Percentiles rank a stretch among this genome's conserved stretches.
Conservation (phyloP, 148 eudicot species). For the Chenopodium formosanum region DNA sequence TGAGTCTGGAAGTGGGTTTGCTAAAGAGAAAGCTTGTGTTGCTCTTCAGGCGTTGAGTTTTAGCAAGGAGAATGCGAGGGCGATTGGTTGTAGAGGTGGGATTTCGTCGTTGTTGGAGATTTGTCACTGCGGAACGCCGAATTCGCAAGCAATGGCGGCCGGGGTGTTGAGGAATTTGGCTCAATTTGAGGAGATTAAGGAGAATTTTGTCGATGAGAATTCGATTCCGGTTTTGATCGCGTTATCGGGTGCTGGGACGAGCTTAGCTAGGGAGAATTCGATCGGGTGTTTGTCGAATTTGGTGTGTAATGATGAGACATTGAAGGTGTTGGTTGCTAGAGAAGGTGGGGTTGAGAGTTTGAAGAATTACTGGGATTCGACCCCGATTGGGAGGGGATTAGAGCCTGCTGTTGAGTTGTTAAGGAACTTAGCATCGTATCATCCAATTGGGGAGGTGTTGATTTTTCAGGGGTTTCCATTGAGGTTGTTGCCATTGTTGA, state of each 20-base stretch:
- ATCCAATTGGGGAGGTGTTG: slow-evolving; percentile 48
- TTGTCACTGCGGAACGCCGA: slow-evolving; percentile 72
- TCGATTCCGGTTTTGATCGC: slow-evolving; percentile 52
- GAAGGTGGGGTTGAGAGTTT: slow-evolving; percentile 73
- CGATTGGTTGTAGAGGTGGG: slow-evolving; percentile 84
- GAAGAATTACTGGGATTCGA: slow-evolving; percentile 71
- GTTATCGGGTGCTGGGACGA: slow-evolving; percentile 59
- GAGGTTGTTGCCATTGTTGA: slow-evolving; percentile 42
- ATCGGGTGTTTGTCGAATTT: slow-evolving; percentile 72
- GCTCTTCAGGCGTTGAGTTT: slow-evolving; percentile 49
- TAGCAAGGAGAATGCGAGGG: slow-evolving; percentile 75
- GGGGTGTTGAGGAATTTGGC: slow-evolving; percentile 64
- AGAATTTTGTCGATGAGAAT: slow-evolving; percentile 71
- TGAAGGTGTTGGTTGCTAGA: slow-evolving; percentile 60
- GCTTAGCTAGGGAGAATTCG: slow-evolving; percentile 65
- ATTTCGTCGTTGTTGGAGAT: slow-evolving; percentile 68
- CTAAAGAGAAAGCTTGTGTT: slow-evolving; percentile 72
- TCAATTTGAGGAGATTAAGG: slow-evolving; percentile 55
- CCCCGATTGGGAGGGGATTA: slow-evolving; percentile 33
- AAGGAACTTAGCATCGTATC: slow-evolving; percentile 46
- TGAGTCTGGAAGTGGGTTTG: slow-evolving; percentile 65
- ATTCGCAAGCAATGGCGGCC: slow-evolving; percentile 71
- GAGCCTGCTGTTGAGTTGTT: slow-evolving; percentile 58
- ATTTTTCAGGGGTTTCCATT: slow-evolving; percentile 52
- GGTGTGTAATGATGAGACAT: slow-evolving; percentile 44